Evolutionary conservation across 2,329 filamentous ascomycete genomes (phyloP), one percentile per base, ranked within the genome.

Genomic region (Colletotrichum theobromicola): DNA sequence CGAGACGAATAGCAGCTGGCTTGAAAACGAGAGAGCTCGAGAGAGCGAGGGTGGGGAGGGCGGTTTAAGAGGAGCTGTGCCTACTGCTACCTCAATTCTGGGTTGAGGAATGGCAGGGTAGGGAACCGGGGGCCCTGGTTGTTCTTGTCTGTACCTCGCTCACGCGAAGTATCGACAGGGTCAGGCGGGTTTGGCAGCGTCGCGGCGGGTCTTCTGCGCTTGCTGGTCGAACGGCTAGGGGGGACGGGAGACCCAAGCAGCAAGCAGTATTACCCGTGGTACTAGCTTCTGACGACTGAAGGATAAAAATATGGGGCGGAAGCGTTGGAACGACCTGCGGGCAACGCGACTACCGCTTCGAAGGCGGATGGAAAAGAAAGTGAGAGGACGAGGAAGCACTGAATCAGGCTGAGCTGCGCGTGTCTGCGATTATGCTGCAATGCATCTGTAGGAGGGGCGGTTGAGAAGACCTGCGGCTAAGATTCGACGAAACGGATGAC

Each of bases 1-100:
- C 76, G 76, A 72, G 67, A 70, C 76, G 53, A 76, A 72, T 75
- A 77, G 76, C 76, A 76, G 77, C 76, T 76, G 70, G 67, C 68
- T 74, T 65, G 58, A 62, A 74, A 63, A 70, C 67, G 65, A 75
- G 73, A 57, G 62, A 78, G 74, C 64, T 73, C 60, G 70, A 72
- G 65, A 68, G 58, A 70, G 61, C 74, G 76, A 75, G 77, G 80
- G 82, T 79, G 81, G 80, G 79, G 78, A 75, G 53, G 78, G 78
- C 77, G 78, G 79, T 79, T 80, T 81, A 80, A 82, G 80, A 82
- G 82, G 79, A 78, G 76, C 76, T 78, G 74, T 70, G 76, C 70
- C 72, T 72, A 67, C 55, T 75, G 63, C 57, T 72, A 67, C 72
- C 69, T 67, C 68, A 63, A 63, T 57, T 57, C 68, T 75, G 57